Conservation (phyloP, 2,329 filamentous ascomycete genomes). For the Beauveria australis region DNA sequence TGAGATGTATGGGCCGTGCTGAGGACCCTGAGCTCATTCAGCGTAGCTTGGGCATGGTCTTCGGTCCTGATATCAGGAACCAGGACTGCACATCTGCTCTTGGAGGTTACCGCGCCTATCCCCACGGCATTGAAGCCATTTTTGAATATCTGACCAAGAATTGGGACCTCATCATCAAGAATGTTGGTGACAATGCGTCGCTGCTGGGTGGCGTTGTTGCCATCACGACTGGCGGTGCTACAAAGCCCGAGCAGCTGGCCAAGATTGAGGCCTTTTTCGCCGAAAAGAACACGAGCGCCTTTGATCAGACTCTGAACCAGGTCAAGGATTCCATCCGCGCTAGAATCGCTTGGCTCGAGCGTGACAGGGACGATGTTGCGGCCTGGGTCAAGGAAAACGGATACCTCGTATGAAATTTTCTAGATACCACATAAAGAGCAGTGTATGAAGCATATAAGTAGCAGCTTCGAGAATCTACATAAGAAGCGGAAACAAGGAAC, state of each 20-base stretch:
- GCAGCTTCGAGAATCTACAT: neutral
- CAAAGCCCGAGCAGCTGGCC: conserved; percentile 64
- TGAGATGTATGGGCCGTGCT: conserved; percentile 74
- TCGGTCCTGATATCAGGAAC: conserved; percentile 78
- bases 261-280: conserved; percentile 75
- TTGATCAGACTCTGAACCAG: conserved; percentile 83
- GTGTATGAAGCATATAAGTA: neutral
- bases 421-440: neutral
- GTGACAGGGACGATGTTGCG: conserved; percentile 66
- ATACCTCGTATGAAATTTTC: conserved; percentile 16
- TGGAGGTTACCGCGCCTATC: conserved; percentile 66
- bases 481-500: neutral
- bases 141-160: conserved; percentile 80
- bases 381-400: conserved; percentile 39
- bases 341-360: conserved; percentile 72
- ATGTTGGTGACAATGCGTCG: conserved; percentile 74
- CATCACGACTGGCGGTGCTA: conserved; percentile 76
- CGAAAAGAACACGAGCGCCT: conserved; percentile 73
- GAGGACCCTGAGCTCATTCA: conserved; percentile 73
- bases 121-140: conserved; percentile 69
- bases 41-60: conserved; percentile 65
- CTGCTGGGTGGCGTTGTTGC: conserved; percentile 81
- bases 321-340: conserved; percentile 76
- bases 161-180: conserved; percentile 76
- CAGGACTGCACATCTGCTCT: conserved; percentile 92